A percentile compares a stretch with the other conserved stretches of the same genome.
Evolutionary conservation across 1,139 yeast genomes (phyloP).

Genomic region (Candida labiduridarum): DNA sequence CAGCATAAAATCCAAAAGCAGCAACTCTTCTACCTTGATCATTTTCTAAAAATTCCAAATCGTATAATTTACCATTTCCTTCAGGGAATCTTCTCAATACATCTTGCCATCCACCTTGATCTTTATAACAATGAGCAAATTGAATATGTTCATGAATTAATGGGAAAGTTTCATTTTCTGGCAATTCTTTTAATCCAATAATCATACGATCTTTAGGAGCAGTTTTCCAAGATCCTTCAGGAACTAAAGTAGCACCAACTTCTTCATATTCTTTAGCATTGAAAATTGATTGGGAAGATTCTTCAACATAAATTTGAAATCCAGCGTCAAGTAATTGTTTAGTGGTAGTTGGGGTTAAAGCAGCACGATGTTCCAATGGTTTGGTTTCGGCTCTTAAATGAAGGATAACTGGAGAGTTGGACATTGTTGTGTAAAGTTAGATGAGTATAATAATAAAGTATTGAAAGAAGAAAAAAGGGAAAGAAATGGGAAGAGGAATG

Average conservation of each 20-base stretch:
- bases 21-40: constrained; percentile 98
- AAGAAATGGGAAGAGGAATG: neutral
- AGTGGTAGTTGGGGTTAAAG: constrained; percentile 89
- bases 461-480: neutral
- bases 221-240: constrained; percentile 86
- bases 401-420: constrained; percentile 47
- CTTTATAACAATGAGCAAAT: constrained; percentile 97
- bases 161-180: constrained; percentile 89
- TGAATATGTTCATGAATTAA: constrained; percentile 94
- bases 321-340: constrained; percentile 86
- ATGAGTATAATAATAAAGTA: neutral
- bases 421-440: constrained; percentile 8
- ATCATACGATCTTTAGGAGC: constrained; percentile 92
- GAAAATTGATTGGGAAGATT: constrained; percentile 82
- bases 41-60: constrained; percentile 90
- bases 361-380: constrained; percentile 97
- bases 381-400: constrained; percentile 95
- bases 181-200: constrained; percentile 92
- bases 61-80: constrained; percentile 89
- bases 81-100: constrained; percentile 86
- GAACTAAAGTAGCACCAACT: constrained; percentile 87
- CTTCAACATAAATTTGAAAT: constrained; percentile 84
- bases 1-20: constrained; percentile 98
- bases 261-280: constrained; percentile 70
- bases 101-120: constrained; percentile 96